Evolutionary conservation across 192 early-diverging fungal species (phyloP).

Genomic region (Podila minutissima): DNA sequence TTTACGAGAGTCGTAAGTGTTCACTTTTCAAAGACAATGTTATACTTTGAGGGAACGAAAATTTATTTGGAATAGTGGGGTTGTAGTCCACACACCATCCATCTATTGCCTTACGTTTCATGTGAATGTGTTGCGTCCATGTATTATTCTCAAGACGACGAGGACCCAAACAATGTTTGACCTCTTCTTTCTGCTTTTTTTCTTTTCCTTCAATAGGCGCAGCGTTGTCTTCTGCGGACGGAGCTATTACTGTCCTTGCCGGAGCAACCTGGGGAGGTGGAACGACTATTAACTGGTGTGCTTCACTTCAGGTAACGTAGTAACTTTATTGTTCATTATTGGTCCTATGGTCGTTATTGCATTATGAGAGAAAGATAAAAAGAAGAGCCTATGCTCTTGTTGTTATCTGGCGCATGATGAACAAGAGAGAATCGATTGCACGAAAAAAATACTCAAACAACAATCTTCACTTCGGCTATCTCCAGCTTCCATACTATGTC

Average conservation of each 20-base stretch:
- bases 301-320: constrained; percentile 58
- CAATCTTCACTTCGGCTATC: not conserved
- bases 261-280: constrained; percentile 82
- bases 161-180: no score
- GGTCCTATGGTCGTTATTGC: not conserved
- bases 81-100: no score
- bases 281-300: constrained; percentile 75
- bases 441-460: constrained; percentile 16
- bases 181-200: not conserved
- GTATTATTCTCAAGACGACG: no score
- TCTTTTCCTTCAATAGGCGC: constrained; percentile 26
- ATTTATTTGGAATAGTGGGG: no score
- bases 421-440: not conserved
- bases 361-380: not conserved
- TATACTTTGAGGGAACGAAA: not conserved
- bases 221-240: constrained; percentile 59
- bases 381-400: no score
- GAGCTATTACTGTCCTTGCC: constrained; percentile 62
- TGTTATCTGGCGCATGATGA: no score
- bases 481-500: constrained; percentile 67
- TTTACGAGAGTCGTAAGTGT: constrained; percentile 65
- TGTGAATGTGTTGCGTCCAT: no score
- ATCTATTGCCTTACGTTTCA: no score
- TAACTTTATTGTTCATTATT: not conserved
- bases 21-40: not conserved